A percentile compares a stretch with the other conserved stretches of the same genome.
Conservation (phyloP, 139 green algal species). For the Chlorella sp. region DNA sequence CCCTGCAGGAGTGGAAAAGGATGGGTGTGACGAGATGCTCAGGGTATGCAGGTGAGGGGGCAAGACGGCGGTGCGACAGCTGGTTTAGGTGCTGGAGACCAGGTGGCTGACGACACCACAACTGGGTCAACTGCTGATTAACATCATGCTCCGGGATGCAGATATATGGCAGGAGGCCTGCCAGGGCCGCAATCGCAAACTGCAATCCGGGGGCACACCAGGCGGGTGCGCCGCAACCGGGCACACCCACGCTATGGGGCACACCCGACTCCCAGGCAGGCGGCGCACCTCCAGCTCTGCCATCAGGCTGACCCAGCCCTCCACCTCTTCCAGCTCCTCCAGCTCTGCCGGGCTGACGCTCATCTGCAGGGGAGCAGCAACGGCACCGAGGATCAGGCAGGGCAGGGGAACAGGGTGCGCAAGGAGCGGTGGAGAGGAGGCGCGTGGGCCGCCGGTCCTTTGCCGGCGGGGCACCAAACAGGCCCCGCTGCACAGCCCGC, state of each 20-base stretch:
- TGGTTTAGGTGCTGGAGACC: no score
- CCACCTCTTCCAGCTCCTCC: conserved; percentile 44
- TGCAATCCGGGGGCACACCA: not conserved
- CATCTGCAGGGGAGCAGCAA: conserved; percentile 11
- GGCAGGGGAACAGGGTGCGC: not conserved
- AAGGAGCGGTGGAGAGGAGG: not conserved
- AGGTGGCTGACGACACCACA: no score
- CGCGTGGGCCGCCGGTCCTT: not conserved
- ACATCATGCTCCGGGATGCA: no score
- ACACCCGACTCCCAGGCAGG: no score
- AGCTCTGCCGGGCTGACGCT: conserved; percentile 37
- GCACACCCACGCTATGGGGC: no score
- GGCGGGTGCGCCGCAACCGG: not conserved
- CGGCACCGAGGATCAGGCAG: no score
- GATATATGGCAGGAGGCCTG: no score
- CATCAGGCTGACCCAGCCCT: conserved; percentile 50
- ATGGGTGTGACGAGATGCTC: not conserved
- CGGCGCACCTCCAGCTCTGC: conserved; percentile 33
- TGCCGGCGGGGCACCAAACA: not conserved
- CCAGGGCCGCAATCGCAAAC: not conserved
- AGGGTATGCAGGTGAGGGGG: not conserved
- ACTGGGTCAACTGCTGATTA: no score
- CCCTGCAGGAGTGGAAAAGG: not conserved
- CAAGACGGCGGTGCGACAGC: no score
- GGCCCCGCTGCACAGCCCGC: not conserved